Evolutionary conservation across 1,139 yeast species (phyloP).

Genomic region (Blastobotrys proliferans): DNA sequence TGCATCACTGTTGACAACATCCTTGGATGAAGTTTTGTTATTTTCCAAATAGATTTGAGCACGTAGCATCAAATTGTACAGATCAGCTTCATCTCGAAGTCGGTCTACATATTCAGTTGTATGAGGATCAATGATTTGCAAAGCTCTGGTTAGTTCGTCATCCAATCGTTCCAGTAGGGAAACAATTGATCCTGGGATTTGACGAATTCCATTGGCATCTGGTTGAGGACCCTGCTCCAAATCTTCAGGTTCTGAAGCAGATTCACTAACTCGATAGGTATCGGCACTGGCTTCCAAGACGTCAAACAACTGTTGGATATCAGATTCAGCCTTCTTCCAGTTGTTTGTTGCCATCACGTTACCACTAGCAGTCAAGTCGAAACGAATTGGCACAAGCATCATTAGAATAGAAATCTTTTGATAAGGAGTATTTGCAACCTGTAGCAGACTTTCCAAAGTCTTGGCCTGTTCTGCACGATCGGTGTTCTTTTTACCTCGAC

Average conservation of each 20-base stretch:
- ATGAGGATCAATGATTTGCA: conserved; percentile 90
- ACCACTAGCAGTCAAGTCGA: conserved; percentile 64
- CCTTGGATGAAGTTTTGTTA: conserved; percentile 45
- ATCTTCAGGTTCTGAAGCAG: conserved; percentile 74
- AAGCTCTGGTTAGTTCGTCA: conserved; percentile 86
- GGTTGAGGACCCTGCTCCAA: conserved; percentile 66
- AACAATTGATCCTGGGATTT: conserved; percentile 77
- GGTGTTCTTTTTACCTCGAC: conserved; percentile 93
- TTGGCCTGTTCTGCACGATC: conserved; percentile 77
- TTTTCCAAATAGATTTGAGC: conserved; percentile 82
- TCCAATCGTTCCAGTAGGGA: conserved; percentile 90
- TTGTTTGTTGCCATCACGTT: conserved; percentile 73
- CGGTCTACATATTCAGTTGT: conserved; percentile 90
- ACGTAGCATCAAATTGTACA: conserved; percentile 75
- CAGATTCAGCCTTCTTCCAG: conserved; percentile 71
- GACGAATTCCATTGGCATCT: conserved; percentile 66
- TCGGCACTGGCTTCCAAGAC: conserved; percentile 60
- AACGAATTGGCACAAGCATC: conserved; percentile 81
- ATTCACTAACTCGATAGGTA: conserved; percentile 69
- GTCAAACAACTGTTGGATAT: conserved; percentile 58
- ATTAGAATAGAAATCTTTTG: conserved; percentile 76
- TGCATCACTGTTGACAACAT: conserved; percentile 35
- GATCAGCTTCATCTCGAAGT: conserved; percentile 76
- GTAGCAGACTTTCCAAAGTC: conserved; percentile 61
- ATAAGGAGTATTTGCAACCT: conserved; percentile 53